Base-by-base conservation (phyloP, 2,329 filamentous ascomycete genomes). In the Sporothrix luriei region DNA sequence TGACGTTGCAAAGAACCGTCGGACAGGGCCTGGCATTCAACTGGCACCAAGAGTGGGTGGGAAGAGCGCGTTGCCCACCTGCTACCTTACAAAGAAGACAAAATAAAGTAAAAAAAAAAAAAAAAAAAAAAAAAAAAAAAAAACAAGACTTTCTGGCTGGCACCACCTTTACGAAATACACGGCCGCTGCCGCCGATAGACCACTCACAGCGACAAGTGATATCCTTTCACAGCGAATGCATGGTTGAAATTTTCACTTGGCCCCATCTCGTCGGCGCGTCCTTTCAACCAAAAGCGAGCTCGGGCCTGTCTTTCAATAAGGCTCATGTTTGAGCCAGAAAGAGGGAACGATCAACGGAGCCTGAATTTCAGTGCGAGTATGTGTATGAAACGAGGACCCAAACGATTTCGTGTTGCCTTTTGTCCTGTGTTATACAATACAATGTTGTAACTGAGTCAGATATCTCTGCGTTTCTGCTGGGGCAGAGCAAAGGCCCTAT, bases 161-260 rank as follows among this genome's bases (percentile, higher is more conserved):
- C 51, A 57, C 64, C 29, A 52, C 55, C 62, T 48, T 26, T 33
- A 33, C 6, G 33, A 33, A 33, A 33, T 33, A 9, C 16, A 24
- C 40, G 46, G 3, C 49, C 69, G 69, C 69, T 68, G 49, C 52
- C 64, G 57, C 68, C 70, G 70, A 71, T 29, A 68, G 68, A 64
- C 71, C 71, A 72, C 52, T 71, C 71, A 67, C 24, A 54, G 43
- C 16, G 21, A 33, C 33, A 24, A 40, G 26, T 67, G 71, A 68
- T 71, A 71, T 72, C 68, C 68, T 69, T 70, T 64, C 24, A 29
- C 65, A 66, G 67, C 71, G 52, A 68, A 49, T 72, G 69, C 57
- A 11, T 24, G 21, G 69, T 51, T 24, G 54, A 64, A 69, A 61
- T 68, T 71, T 72, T 71, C 57, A 43, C 13, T 26, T 57, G 52